phyloP scores from a whole-genome alignment of 495 filamentous ascomycete species.

The Neurospora terricola region DNA sequence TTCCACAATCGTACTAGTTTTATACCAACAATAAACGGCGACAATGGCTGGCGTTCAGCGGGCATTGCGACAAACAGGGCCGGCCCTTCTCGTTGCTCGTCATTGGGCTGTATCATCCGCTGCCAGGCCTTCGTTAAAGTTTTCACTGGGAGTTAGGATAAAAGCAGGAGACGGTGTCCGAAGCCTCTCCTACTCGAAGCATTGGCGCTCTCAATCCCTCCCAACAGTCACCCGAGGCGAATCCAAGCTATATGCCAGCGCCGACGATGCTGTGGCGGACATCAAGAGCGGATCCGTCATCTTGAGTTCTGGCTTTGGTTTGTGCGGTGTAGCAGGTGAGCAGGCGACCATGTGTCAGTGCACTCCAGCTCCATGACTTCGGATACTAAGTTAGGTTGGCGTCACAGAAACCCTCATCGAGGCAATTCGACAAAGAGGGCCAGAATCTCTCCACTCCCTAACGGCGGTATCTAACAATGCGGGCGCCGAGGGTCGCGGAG shows the following conservation, averaged over 20 bases:
- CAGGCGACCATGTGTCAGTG: neutral
- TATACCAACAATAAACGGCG: neutral
- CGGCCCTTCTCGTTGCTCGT: neutral
- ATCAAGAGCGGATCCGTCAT: conserved; percentile 47
- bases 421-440: conserved; percentile 36
- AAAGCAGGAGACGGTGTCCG: neutral
- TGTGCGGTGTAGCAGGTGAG: conserved; percentile 51
- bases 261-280: conserved; percentile 52
- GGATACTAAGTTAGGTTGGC: neutral
- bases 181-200: conserved; percentile 11
- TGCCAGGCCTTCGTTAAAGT: neutral
- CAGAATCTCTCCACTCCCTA: conserved; percentile 37
- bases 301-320: conserved; percentile 51
- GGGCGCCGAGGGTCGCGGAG: conserved; percentile 45
- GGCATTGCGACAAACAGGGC: neutral
- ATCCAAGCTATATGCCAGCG: conserved; percentile 46
- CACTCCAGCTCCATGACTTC: neutral
- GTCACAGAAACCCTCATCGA: conserved; percentile 37
- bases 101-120: neutral
- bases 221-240: conserved; percentile 25
- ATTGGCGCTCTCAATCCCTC: conserved; percentile 11
- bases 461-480: conserved; percentile 61
- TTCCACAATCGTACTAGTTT: neutral
- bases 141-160: neutral
- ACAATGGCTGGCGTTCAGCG: neutral